Evolutionary conservation across 805 yeast species (phyloP).

Genomic region (Clavispora carvajalis): DNA sequence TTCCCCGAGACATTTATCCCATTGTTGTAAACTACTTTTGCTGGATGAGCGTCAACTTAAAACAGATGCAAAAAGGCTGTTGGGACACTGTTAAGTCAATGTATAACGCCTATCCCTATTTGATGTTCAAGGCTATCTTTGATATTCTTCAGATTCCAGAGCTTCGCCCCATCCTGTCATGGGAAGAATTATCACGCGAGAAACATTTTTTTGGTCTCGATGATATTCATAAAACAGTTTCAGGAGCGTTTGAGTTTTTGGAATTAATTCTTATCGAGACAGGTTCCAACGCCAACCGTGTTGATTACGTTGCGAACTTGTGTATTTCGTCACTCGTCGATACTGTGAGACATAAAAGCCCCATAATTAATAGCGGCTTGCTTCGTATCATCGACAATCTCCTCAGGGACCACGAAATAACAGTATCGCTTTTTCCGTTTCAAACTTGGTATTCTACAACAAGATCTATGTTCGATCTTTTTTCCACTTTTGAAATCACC

Average conservation of each 20-base stretch:
- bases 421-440: constrained; percentile 28
- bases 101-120: constrained; percentile 31
- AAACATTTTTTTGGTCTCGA: background rate
- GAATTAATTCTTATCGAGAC: background rate
- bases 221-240: background rate
- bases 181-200: background rate
- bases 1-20: constrained; percentile 38
- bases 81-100: constrained; percentile 38
- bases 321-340: background rate
- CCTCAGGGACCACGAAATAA: constrained; percentile 18
- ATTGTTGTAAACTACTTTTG: constrained; percentile 42
- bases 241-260: background rate
- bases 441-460: constrained; percentile 37
- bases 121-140: constrained; percentile 16
- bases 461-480: constrained; percentile 36
- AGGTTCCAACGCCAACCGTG: background rate
- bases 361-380: constrained; percentile 36
- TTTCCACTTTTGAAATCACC: constrained; percentile 19
- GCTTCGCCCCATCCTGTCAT: constrained; percentile 9
- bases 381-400: constrained; percentile 36
- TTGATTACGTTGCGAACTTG: constrained; percentile 1
- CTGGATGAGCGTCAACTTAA: constrained; percentile 31
- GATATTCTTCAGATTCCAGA: constrained; percentile 19
- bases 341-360: constrained; percentile 12
- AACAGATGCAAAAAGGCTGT: constrained; percentile 27